Evolutionary conservation across 2,329 filamentous ascomycete genomes (phyloP), one percentile per base, ranked within the genome.

Genomic region (Epichloe sibirici): DNA sequence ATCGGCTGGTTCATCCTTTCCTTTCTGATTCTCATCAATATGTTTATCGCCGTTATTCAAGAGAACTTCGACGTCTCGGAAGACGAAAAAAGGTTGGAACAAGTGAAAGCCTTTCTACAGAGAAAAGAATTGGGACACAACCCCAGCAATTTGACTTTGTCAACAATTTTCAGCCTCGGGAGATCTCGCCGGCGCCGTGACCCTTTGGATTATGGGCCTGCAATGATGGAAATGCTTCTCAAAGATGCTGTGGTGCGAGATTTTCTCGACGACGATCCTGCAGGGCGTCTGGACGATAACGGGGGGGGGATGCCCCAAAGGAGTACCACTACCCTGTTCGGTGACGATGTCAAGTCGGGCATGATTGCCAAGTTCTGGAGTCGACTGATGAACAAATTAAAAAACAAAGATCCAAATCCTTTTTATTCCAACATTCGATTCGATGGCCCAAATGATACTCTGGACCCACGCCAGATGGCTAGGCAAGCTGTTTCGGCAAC

Each of bases 11-110:
- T 95, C 68, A 93, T 95, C 53, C 77, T 98, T 44, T 79, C 90
- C 5, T 96, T 94, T 67, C 91, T 97, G 65, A 95, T 98, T 70
- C 80, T 97, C 56, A 73, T 98, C 72, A 98, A 97, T 65, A 98
- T 98, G 93, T 98, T 98, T 75, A 97, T 98, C 87, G 93, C 93
- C 75, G 93, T 98, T 71, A 98, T 98, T 58, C 93, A 98, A 68
- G 93, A 98, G 65, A 98, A 95, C 63, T 98, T 98, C 65, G 93
- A 98, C 69, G 90, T 98, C 28, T 95, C 90, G 3, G 93, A 98
- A 66, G 94, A 98, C 65, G 90, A 97, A 67, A 98, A 98, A 70
- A 89, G 94, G 21, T 71, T 97, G 56, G 89, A 97, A 65, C 94
- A 98, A 69, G 90, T 98, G 55, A 91, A 90, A 63, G 88, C 91